Evolutionary conservation across 2,329 filamentous ascomycete species (phyloP), one percentile per base, ranked within the genome.

Genomic region (Rhexocercosporidium sp.): DNA sequence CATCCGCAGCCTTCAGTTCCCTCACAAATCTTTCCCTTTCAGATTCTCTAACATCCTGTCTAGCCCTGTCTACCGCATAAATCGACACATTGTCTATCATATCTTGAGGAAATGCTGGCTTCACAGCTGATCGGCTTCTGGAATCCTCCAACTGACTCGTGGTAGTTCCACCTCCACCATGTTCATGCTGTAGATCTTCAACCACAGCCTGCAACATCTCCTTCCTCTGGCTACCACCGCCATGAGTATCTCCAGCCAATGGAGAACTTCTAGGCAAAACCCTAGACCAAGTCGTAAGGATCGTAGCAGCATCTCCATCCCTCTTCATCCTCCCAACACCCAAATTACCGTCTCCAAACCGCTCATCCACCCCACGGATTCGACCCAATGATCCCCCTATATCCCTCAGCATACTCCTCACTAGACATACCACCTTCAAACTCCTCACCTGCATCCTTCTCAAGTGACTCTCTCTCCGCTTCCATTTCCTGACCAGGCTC

Each of bases 1-100:
- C 62, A 44, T 66, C 64, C 22, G 64, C 69, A 41, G 54, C 54
- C 11, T 18, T 39, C 20, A 57, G 20, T 14, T 41, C 54, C 37
- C 20, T 57, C n/a, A 8, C 34, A 1, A 25, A 11, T 12, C 31
- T 57, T 12, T 39, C 34, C 20, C 65, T 39, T 18, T 47, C 25
- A 61, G 20, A 4, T 46, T 51, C 22, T 64, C 64, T 22, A 7
- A 44, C 41, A 14, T 4, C 20, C 59, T 31, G 7, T 7, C 4
- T 6, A 31, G 20, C 1, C 6, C 11, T 56, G 4, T 22, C 16
- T 9, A n/a, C 29, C n/a, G 20, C 46, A 12, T n/a, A 27, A 47
- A 20, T 22, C 9, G 25, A 16, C 47, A 12, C 3, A 6, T 51
- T 25, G 7, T 14, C 29, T 22, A 12, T 56, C 18, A 5, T 6